These are phyloP conservation scores for Phoma sp. DNA, from an alignment of 2,329 filamentous ascomycete genomes.

Conservation along the genomic window DNA sequence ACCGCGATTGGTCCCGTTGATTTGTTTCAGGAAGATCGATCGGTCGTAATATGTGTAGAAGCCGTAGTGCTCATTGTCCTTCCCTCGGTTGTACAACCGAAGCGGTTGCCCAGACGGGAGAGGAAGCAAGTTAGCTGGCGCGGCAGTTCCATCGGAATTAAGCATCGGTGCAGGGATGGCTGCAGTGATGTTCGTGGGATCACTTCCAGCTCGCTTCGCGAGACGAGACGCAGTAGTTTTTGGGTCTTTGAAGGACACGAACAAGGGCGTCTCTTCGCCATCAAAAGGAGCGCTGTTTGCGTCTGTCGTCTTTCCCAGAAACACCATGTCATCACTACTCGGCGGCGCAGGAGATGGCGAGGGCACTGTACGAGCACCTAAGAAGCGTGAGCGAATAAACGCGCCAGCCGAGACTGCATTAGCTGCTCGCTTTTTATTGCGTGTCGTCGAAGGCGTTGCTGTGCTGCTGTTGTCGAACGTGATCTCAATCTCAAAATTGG, in stretches of 20 bases:
- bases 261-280: slow-evolving; percentile 89
- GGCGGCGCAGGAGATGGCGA: slow-evolving; percentile 65
- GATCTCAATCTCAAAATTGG: slow-evolving; percentile 82
- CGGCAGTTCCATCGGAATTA: slow-evolving; percentile 73
- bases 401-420: slow-evolving; percentile 56
- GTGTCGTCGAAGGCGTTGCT: slow-evolving; percentile 39
- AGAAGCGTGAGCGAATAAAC: slow-evolving; percentile 40
- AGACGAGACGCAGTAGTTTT: slow-evolving; percentile 38
- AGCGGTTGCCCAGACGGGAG: slow-evolving; percentile 75
- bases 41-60: slow-evolving; percentile 94
- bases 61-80: slow-evolving; percentile 84
- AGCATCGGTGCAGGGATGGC: slow-evolving; percentile 69
- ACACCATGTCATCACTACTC: slow-evolving; percentile 72
- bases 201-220: slow-evolving; percentile 44
- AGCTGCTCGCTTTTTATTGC: slow-evolving; percentile 62
- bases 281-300: slow-evolving; percentile 72
- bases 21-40: slow-evolving; percentile 78
- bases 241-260: slow-evolving; percentile 71
- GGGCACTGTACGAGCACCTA: slow-evolving; percentile 37
- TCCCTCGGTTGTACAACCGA: slow-evolving; percentile 82
- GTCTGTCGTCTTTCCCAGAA: slow-evolving; percentile 87
- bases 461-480: slow-evolving; percentile 61
- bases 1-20: slow-evolving; percentile 54
- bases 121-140: slow-evolving; percentile 74
- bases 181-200: slow-evolving; percentile 53